phyloP scores from a whole-genome alignment of 768 basidiomycete species.

The Mycena epipterygia region DNA sequence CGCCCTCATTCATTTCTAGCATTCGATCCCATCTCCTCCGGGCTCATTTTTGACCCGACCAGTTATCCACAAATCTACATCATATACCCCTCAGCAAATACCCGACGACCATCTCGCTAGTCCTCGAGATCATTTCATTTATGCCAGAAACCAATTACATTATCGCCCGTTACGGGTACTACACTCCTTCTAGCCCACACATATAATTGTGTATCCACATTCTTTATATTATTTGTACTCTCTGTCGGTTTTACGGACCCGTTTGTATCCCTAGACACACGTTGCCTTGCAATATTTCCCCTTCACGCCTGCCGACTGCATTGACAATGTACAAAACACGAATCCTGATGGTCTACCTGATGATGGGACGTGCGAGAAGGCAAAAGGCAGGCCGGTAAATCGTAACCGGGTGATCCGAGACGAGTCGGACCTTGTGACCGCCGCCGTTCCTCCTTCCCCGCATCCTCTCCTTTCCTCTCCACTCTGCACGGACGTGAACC shows the following conservation, averaged over 20 bases:
- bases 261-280: neutral
- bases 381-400: too few species aligned
- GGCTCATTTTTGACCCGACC: neutral
- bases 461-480: too few species aligned
- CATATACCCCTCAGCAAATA: slow-evolving; percentile 12
- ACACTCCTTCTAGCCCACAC: neutral
- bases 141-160: neutral
- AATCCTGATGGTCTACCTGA: too few species aligned
- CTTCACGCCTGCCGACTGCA: neutral
- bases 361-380: too few species aligned
- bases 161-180: neutral
- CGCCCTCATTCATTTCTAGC: neutral
- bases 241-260: neutral
- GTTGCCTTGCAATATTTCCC: neutral
- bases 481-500: too few species aligned
- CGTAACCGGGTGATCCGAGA: too few species aligned
- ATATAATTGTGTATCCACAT: slow-evolving; percentile 9
- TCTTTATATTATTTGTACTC: neutral
- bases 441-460: too few species aligned
- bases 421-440: too few species aligned
- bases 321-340: too few species aligned
- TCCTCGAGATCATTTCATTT: neutral
- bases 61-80: neutral
- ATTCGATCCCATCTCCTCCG: neutral
- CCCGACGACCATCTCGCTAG: slow-evolving; percentile 19